A percentile compares a stretch with the other conserved stretches of the same genome.
Evolutionary conservation across 345 rosid species (phyloP).

Genomic region (Sonneratia alba): DNA sequence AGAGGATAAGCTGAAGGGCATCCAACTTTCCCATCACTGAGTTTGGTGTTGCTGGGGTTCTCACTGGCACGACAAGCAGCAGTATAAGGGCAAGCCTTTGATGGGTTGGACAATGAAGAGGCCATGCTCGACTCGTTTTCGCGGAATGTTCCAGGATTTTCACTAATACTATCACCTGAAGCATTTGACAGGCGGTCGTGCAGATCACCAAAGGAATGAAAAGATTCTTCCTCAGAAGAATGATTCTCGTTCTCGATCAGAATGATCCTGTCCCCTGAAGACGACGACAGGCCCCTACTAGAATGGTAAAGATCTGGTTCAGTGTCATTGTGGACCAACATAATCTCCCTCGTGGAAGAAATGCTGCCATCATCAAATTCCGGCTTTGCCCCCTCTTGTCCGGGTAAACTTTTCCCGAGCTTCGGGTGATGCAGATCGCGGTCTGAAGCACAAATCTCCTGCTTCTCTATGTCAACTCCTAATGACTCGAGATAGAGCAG

Average conservation of each 20-base stretch:
- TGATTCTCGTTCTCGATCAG: constrained; percentile 19
- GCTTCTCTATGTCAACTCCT: constrained; percentile 62
- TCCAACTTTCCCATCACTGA: background rate
- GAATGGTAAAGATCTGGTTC: constrained; percentile 28
- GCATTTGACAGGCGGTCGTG: constrained; percentile 49
- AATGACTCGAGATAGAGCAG: constrained; percentile 56
- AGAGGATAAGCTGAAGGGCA: constrained; percentile 23
- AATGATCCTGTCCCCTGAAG: constrained; percentile 21
- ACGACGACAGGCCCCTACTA: constrained; percentile 25
- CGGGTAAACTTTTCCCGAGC: constrained; percentile 21
- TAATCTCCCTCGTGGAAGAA: constrained; percentile 63
- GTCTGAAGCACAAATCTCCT: constrained; percentile 20
- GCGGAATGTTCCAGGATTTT: constrained; percentile 24
- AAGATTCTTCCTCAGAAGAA: constrained; percentile 76
- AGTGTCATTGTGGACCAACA: constrained; percentile 39
- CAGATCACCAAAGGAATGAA: constrained; percentile 64
- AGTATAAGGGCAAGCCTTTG: background rate
- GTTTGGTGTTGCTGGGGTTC: constrained; percentile 3
- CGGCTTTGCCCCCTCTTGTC: constrained; percentile 17
- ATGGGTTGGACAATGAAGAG: constrained; percentile 13
- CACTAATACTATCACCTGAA: constrained; percentile 37
- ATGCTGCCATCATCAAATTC: constrained; percentile 44
- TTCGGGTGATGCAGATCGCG: constrained; percentile 11
- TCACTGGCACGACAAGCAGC: background rate
- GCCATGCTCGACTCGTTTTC: constrained; percentile 16